These are phyloP conservation scores for Fusarium domesticum DNA, from an alignment of 2,329 filamentous ascomycete species.

Conservation along the genomic window DNA sequence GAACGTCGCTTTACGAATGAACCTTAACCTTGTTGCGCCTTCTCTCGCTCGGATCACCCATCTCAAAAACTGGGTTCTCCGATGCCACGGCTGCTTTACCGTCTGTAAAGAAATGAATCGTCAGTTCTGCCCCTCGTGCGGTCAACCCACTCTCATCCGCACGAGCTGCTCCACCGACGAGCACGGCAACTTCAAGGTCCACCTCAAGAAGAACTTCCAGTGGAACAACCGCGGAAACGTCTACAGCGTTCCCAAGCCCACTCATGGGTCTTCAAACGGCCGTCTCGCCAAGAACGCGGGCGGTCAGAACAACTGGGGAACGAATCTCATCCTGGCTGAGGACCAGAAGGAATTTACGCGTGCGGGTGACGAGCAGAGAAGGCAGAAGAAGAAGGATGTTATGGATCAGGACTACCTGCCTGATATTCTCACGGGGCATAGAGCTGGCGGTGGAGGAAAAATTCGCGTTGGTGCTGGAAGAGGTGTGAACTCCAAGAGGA, in stretches of 20 bases:
- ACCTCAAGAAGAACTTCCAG: constrained; percentile 92
- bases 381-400: constrained; percentile 70
- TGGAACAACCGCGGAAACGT: constrained; percentile 92
- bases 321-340: constrained; percentile 78
- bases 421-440: constrained; percentile 75
- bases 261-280: constrained; percentile 75
- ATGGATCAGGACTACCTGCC: constrained; percentile 97
- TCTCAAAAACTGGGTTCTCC: constrained; percentile 83
- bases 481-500: constrained; percentile 78
- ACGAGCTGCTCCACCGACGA: constrained; percentile 82
- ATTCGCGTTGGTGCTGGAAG: constrained; percentile 81
- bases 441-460: constrained; percentile 61
- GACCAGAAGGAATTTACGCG: constrained; percentile 91
- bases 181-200: constrained; percentile 76
- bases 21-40: constrained; percentile 82
- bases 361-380: constrained; percentile 60
- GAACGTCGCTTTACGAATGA: constrained; percentile 92
- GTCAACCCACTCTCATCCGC: constrained; percentile 79
- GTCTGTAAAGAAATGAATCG: constrained; percentile 78
- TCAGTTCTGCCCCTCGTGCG: constrained; percentile 92
- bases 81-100: constrained; percentile 91
- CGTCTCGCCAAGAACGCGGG: constrained; percentile 67
- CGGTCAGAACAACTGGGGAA: constrained; percentile 85
- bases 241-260: constrained; percentile 89
- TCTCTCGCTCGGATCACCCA: constrained; percentile 76